Percentiles rank a stretch among this genome's conserved stretches.
phyloP scores from a whole-genome alignment of 768 basidiomycete species.

The Boletales sp. region DNA sequence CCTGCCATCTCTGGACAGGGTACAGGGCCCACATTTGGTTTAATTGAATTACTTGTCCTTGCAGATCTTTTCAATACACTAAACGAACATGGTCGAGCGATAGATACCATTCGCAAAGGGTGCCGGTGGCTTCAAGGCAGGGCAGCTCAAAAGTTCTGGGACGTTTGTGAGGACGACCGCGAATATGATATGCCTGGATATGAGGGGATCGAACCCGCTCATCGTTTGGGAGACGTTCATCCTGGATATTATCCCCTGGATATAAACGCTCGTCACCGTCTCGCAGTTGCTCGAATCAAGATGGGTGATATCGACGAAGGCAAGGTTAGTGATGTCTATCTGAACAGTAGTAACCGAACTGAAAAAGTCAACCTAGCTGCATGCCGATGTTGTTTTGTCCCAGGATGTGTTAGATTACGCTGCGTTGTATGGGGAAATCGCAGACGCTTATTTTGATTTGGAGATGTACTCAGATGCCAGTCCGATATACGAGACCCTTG shows the following conservation, averaged over 20 bases:
- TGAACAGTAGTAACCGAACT: neutral
- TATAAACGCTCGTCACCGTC: slow-evolving; percentile 64
- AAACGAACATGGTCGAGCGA: slow-evolving; percentile 62
- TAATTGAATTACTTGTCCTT: slow-evolving; percentile 72
- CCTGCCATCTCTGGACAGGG: slow-evolving; percentile 3
- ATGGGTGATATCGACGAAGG: slow-evolving; percentile 79
- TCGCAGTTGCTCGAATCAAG: slow-evolving; percentile 79
- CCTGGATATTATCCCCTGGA: slow-evolving; percentile 42
- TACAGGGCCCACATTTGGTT: slow-evolving; percentile 10
- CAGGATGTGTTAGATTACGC: slow-evolving; percentile 77
- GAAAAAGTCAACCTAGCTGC: slow-evolving; percentile 46
- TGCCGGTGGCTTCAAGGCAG: slow-evolving; percentile 92
- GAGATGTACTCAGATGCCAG: slow-evolving; percentile 76
- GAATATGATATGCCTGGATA: slow-evolving; percentile 69
- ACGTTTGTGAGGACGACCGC: slow-evolving; percentile 77
- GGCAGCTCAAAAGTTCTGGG: slow-evolving; percentile 71
- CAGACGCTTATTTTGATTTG: slow-evolving; percentile 69
- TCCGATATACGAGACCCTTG: slow-evolving; percentile 75
- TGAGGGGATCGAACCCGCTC: slow-evolving; percentile 39
- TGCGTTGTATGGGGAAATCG: slow-evolving; percentile 75
- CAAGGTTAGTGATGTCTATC: slow-evolving; percentile 52
- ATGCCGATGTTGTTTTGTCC: slow-evolving; percentile 65
- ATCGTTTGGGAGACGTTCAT: slow-evolving; percentile 45
- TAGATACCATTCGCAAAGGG: slow-evolving; percentile 68
- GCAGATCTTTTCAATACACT: slow-evolving; percentile 79